phyloP scores from a whole-genome alignment of 2,329 filamentous ascomycete genomes.

The Pseudovirgaria hyperparasitica region DNA sequence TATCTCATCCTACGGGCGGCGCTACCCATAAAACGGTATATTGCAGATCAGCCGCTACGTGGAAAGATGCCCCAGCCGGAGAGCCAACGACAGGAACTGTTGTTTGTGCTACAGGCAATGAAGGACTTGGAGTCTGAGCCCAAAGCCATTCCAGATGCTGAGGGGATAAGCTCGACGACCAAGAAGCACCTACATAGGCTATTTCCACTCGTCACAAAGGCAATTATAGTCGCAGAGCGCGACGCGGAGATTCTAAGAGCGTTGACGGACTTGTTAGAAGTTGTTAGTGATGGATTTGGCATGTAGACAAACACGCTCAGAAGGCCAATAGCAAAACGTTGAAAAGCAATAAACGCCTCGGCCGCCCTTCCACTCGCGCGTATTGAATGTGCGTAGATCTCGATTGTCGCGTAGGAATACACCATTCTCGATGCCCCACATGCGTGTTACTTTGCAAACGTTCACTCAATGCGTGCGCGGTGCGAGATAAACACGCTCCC shows the following conservation, averaged over 20 bases:
- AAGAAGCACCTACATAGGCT: constrained; percentile 69
- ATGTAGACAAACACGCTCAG: too few relatives aligned
- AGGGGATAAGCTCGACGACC: constrained; percentile 13
- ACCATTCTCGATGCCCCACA: too few relatives aligned
- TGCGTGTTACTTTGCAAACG: too few relatives aligned
- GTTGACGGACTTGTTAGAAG: constrained; percentile 25
- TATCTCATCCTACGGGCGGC: constrained; percentile 74
- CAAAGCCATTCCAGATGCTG: constrained; percentile 48
- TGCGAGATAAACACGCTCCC: too few relatives aligned
- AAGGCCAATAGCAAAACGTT: too few relatives aligned
- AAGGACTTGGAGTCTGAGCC: constrained; percentile 57
- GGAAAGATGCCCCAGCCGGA: constrained; percentile 82
- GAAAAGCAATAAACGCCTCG: too few relatives aligned
- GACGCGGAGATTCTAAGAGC: constrained; percentile 46
- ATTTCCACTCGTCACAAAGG: constrained; percentile 63
- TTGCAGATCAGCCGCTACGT: constrained; percentile 81
- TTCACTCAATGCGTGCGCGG: too few relatives aligned
- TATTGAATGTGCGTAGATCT: too few relatives aligned
- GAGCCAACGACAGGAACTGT: constrained; percentile 64
- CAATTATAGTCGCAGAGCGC: constrained; percentile 46
- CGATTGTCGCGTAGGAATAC: too few relatives aligned
- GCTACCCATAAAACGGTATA: constrained; percentile 68
- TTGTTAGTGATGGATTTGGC: constrained; percentile 27
- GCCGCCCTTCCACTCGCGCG: too few relatives aligned
- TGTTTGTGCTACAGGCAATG: constrained; percentile 56